Evolutionary conservation across 108 stramenopile genomes (phyloP).

Genomic region (Schizochytrium sp.): DNA sequence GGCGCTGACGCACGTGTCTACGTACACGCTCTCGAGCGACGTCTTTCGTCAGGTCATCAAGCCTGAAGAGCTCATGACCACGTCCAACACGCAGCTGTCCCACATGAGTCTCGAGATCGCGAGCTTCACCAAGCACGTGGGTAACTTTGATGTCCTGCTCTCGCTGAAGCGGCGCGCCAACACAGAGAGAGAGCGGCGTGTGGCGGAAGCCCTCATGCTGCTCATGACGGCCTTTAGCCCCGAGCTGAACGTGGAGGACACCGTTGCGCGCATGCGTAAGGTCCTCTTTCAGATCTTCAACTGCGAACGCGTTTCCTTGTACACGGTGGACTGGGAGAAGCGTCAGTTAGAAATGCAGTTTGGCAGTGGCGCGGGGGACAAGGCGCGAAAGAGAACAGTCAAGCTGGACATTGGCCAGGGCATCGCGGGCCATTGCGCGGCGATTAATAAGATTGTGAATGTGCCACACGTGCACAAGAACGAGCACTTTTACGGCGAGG

Average conservation of each 20-base stretch:
- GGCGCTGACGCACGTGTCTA: background rate
- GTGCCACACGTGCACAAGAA: background rate
- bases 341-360: background rate
- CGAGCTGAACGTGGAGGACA: constrained; percentile 19
- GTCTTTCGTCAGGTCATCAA: background rate
- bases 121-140: constrained; percentile 1
- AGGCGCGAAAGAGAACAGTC: background rate
- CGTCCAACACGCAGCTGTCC: background rate
- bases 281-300: background rate
- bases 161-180: constrained; percentile 12
- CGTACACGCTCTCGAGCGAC: background rate
- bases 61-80: background rate
- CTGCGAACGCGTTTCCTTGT: background rate
- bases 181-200: background rate
- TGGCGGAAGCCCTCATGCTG: background rate
- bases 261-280: background rate
- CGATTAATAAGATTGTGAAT: background rate
- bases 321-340: background rate
- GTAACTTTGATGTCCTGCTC: background rate
- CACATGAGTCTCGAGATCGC: background rate
- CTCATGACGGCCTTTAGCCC: constrained; percentile 17
- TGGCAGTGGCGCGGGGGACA: background rate
- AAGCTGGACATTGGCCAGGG: background rate
- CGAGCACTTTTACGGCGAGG: background rate
- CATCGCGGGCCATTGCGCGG: background rate